These are phyloP conservation scores for Cladobotryum mycophilum DNA, from an alignment of 2,329 filamentous ascomycete species.

Conservation along the genomic window DNA sequence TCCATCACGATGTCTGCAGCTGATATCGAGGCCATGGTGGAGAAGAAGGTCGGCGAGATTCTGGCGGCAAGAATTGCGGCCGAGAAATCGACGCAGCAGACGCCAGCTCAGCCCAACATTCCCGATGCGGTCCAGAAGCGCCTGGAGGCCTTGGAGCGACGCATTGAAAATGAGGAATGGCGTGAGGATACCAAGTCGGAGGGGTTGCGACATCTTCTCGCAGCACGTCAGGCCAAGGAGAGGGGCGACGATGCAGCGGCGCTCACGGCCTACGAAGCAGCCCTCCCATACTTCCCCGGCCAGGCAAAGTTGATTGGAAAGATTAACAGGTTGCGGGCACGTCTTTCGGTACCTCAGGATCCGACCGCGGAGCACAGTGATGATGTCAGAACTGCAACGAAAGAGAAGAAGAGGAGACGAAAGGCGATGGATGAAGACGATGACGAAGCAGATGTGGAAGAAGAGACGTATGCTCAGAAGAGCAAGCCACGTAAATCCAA, in stretches of 20 bases:
- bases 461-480: conserved; percentile 23
- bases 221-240: conserved; percentile 85
- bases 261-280: conserved; percentile 78
- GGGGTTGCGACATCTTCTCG: conserved; percentile 78
- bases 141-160: conserved; percentile 76
- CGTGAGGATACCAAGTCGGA: conserved; percentile 69
- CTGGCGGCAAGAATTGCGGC: conserved; percentile 64
- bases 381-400: conserved; percentile 9
- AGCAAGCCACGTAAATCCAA: conserved; percentile 27
- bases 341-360: conserved; percentile 33
- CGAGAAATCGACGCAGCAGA: conserved; percentile 26
- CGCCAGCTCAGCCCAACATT: conserved; percentile 42
- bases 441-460: conserved; percentile 18
- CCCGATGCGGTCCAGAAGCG: conserved; percentile 74
- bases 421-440: conserved; percentile 15
- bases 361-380: conserved; percentile 11
- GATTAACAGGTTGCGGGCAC: conserved; percentile 55
- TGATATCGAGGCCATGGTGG: conserved; percentile 84
- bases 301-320: conserved; percentile 72
- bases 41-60: conserved; percentile 85
- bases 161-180: conserved; percentile 61
- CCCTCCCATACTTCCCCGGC: conserved; percentile 76
- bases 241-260: conserved; percentile 72
- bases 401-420: conserved; percentile 14
- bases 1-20: conserved; percentile 55